Percentiles rank a stretch among this genome's conserved stretches.
Evolutionary conservation across 2,329 filamentous ascomycete species (phyloP).

Genomic region (Fusarium graminum): DNA sequence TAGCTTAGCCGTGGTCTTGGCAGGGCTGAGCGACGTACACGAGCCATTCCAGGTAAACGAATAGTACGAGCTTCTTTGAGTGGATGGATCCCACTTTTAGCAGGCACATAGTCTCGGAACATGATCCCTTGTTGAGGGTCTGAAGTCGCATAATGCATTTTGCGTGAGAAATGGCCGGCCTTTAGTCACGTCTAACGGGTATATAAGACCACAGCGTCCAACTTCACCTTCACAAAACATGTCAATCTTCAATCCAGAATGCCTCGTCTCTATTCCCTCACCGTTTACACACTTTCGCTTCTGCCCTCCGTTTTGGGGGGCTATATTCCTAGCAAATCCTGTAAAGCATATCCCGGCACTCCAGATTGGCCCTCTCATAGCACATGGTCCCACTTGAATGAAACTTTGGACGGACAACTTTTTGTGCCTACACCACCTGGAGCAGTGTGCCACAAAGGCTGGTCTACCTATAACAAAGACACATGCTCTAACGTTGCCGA

Average conservation of each 20-base stretch:
- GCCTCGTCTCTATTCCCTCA: slow-evolving; percentile 1
- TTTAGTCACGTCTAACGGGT: not conserved
- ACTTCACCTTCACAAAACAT: not conserved
- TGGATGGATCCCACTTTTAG: slow-evolving; percentile 1
- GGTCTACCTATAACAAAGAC: slow-evolving; percentile 45
- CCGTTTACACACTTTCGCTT: slow-evolving; percentile 17
- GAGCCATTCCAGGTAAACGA: slow-evolving; percentile 15
- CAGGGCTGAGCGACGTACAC: slow-evolving; percentile 29
- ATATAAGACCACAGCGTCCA: slow-evolving; percentile 15
- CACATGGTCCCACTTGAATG: slow-evolving; percentile 62
- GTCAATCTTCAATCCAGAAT: slow-evolving; percentile 14
- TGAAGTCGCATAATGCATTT: not conserved
- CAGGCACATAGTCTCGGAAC: slow-evolving; percentile 37
- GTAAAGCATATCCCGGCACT: slow-evolving; percentile 63
- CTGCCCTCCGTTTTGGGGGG: slow-evolving; percentile 4
- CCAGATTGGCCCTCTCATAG: slow-evolving; percentile 61
- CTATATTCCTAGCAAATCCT: slow-evolving; percentile 41
- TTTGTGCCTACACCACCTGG: slow-evolving; percentile 57
- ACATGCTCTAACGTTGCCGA: slow-evolving; percentile 49
- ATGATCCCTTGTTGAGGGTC: slow-evolving; percentile 25
- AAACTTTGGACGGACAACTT: slow-evolving; percentile 58
- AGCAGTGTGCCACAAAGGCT: slow-evolving; percentile 49
- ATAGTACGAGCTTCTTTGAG: slow-evolving; percentile 26
- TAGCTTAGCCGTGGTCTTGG: slow-evolving; percentile 8
- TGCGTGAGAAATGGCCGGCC: not conserved